These are phyloP conservation scores for Suhomyces faveliae DNA, from an alignment of 805 yeast genomes.

Conservation along the genomic window DNA sequence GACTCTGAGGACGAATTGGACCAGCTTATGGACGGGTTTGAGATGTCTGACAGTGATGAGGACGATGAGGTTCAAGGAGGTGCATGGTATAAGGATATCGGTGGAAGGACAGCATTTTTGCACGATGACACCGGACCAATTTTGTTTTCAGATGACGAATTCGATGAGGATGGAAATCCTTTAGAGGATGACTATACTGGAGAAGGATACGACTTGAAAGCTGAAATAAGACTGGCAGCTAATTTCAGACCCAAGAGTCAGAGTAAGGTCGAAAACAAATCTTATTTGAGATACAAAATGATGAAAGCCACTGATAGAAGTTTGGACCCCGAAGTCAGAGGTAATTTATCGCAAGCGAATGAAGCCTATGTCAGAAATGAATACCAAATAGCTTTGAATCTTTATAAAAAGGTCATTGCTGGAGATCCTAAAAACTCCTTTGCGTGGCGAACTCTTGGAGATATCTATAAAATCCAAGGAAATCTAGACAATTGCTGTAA, in stretches of 20 bases:
- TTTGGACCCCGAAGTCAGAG: slow-evolving; percentile 70
- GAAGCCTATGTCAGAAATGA: slow-evolving; percentile 73
- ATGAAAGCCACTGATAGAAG: slow-evolving; percentile 39
- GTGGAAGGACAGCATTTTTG: too few species aligned
- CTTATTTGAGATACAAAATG: slow-evolving; percentile 39
- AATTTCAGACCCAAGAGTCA: slow-evolving; percentile 52
- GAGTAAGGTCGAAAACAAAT: slow-evolving; percentile 29
- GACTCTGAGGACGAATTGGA: slow-evolving; percentile 18
- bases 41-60: slow-evolving; percentile 8
- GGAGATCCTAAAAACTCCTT: slow-evolving; percentile 74
- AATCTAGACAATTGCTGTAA: slow-evolving; percentile 70
- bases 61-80: slow-evolving; percentile 8
- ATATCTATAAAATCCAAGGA: slow-evolving; percentile 69
- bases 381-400: slow-evolving; percentile 54
- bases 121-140: slow-evolving; percentile 19
- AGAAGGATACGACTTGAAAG: slow-evolving; percentile 51
- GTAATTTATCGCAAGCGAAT: slow-evolving; percentile 67
- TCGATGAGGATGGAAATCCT: slow-evolving; percentile 25
- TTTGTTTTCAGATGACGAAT: slow-evolving; percentile 22
- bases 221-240: slow-evolving; percentile 66
- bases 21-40: slow-evolving; percentile 7
- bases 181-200: slow-evolving; percentile 36
- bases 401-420: slow-evolving; percentile 69
- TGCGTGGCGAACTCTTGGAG: slow-evolving; percentile 88
- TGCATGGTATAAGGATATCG: too few species aligned